Base-by-base conservation (phyloP, 2,329 filamentous ascomycete genomes). In the Sporothrix humicola region DNA sequence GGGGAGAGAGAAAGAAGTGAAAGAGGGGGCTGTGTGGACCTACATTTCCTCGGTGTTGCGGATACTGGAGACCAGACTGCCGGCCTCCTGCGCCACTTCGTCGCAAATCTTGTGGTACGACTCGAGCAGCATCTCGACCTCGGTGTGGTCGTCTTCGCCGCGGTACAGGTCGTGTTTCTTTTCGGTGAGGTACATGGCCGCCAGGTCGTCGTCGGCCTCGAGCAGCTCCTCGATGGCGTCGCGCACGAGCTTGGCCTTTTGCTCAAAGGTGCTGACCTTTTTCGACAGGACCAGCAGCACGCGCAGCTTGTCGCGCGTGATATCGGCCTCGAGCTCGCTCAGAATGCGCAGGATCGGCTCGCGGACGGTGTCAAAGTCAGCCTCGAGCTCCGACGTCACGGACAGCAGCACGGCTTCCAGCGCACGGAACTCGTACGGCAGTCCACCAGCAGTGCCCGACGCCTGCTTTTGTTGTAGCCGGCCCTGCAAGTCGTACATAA, bases 31-130 rank as follows among this genome's bases (percentile, higher is more conserved):
- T 52, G 5, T 10, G n/a, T 2, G 52, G 15, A 83, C 92, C 84
- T 87, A 97, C 94, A 99, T 97, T 84, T 99, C 96, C 83, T 99
- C 96, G 0, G 96, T 99, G 82, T 98, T 99, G 78, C 96, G 90
- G 81, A 99, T 99, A 77, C 93, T 94, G 10, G 93, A 95, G 73
- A 98, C 95, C 77, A 98, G 83, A 82, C 97, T 98, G 75, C 94
- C 93, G 17, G 94, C 94, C 76, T 97, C 93, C 82, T 99, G 95
- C 9, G 98, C 95, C 78, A 98, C 98, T 85, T 99, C 96, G 80
- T 99, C 96, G 77, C 94, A 95, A 58, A 99, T 92, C 82, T 98
- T 98, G 82, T 98, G 94, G 81, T 99, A 99, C 2, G 94, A 97
- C 81, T 99, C 96, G 4, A 99, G 85, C 68, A 99, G 86, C 90